Conservation (phyloP, 179 eudicot species). For the Camellia oleifera region DNA sequence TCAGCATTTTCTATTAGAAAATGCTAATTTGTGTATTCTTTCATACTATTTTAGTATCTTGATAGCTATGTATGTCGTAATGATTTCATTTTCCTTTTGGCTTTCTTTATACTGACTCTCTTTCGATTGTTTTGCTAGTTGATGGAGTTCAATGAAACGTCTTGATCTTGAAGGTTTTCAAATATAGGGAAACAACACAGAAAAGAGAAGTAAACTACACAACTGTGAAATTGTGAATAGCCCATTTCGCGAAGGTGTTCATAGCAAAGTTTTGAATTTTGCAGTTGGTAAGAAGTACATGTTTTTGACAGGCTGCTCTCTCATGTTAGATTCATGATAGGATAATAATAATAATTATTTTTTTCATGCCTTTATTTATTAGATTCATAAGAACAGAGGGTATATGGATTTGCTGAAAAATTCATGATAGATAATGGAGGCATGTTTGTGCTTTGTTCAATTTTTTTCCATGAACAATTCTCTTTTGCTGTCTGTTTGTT, state of each 20-base stretch:
- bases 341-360: background rate
- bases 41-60: too few species aligned
- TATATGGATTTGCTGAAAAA: too few species aligned
- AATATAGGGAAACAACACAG: background rate
- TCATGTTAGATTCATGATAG: background rate
- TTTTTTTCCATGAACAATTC: too few species aligned
- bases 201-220: background rate
- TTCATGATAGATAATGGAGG: too few species aligned
- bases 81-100: background rate
- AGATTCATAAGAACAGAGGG: background rate
- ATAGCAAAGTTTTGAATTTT: background rate
- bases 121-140: constrained; percentile 2
- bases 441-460: too few species aligned
- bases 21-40: too few species aligned
- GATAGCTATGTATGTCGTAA: background rate
- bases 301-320: background rate
- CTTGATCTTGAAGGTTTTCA: background rate
- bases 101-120: background rate
- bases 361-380: background rate
- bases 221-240: background rate
- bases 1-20: too few species aligned
- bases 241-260: too few species aligned
- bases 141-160: background rate
- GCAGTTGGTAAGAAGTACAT: background rate
- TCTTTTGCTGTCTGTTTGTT: too few species aligned